Evolutionary conservation across 305 asterid genomes (phyloP), one percentile per base, ranked within the genome.

Genomic region (Fraxinus xanthoxyloides): DNA sequence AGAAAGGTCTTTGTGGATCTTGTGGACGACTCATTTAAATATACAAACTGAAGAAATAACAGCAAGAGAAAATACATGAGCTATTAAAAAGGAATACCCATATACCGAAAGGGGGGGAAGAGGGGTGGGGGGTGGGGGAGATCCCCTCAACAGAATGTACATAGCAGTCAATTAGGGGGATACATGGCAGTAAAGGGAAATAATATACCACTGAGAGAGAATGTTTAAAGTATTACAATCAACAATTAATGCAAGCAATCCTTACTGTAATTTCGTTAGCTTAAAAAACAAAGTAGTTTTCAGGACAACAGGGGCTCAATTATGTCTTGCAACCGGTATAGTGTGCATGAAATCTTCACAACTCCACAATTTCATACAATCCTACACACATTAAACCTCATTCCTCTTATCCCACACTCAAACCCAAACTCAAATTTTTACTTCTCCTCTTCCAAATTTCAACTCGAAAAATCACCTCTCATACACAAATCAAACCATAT

Each of bases 21-120:
- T 92, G 95, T 77, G 94, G 81, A 61, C 90, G 92, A 83, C 93
- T 93, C 99, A 95, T 95, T 80, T 88, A 12, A 67, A 75, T 28
- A 23, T 48, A 82, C 79, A 81, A 87, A 82, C 97, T 89, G 91
- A 91, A 87, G 81, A 24, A 78, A 80, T 80, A 84, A 65, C 69
- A 72, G 3, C 72, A 77, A 61, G n/a, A 80, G 17, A 81, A 32
- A 46, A 51, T 19, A 77, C 43, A 28, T 83, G 70, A 78, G 84
- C 61, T n/a, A 17, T 30, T 4, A 0, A 74, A 56, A 31, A 79
- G 69, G 10, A 77, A 80, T 51, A 77, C 65, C 35, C 67, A 38
- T 30, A 15, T 24, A 28, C 40, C 38, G 7, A 35, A 5, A 6
- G 38, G 38, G 38, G 38, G 7, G 34, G 34, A 31, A 12, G n/a